Conservation (phyloP, 768 basidiomycete species). For the Phlebiopsis gigantea region DNA sequence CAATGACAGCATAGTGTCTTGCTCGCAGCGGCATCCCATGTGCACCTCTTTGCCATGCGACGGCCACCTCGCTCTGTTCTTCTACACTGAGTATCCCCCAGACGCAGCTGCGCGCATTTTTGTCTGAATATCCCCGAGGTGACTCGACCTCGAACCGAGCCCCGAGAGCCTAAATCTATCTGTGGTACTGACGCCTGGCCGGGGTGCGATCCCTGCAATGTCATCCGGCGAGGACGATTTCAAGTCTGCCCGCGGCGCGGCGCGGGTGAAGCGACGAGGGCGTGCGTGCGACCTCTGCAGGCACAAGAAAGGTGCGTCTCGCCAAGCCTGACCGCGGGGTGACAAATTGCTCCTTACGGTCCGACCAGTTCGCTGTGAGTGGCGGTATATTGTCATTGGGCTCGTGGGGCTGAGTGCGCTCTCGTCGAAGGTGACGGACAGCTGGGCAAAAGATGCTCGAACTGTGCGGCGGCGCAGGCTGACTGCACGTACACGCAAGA, state of each 20-base stretch:
- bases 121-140: background rate
- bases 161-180: background rate
- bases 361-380: constrained; percentile 12
- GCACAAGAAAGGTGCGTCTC: constrained; percentile 9
- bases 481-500: constrained; percentile 12
- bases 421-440: constrained; percentile 8
- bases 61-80: background rate
- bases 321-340: background rate
- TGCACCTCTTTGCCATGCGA: no score
- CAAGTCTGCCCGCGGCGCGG: background rate
- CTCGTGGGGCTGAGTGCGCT: background rate
- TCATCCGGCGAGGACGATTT: constrained; percentile 9
- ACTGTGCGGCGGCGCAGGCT: background rate
- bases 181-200: background rate
- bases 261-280: constrained; percentile 4
- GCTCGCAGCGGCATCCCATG: background rate
- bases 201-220: background rate
- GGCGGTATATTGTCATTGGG: background rate
- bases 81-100: background rate
- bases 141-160: background rate
- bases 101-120: background rate
- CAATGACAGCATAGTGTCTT: background rate
- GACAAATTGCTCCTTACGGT: background rate
- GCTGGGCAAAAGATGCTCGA: constrained; percentile 5
- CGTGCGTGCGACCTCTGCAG: constrained; percentile 12